These are phyloP conservation scores for Ustilago crameri DNA, from an alignment of 1,284 basidiomycete genomes.

Conservation along the genomic window DNA sequence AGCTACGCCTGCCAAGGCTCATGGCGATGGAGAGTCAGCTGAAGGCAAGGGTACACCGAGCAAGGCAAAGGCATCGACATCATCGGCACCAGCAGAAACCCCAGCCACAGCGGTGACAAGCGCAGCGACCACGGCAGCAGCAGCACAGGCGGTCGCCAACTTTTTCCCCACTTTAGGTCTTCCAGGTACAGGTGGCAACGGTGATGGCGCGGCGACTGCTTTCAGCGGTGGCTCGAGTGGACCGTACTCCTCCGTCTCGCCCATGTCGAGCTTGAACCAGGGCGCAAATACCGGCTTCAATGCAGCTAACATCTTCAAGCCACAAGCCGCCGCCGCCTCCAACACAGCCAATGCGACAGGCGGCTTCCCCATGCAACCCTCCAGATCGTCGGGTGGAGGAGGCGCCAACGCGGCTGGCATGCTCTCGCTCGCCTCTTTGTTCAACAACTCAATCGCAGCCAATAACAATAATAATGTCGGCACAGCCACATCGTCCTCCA, in stretches of 20 bases:
- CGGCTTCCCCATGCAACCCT: constrained; percentile 14
- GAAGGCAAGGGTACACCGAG: constrained; percentile 11
- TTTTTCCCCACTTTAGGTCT: constrained; percentile 32
- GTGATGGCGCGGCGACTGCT: background rate
- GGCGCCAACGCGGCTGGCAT: constrained; percentile 22
- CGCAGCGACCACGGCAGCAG: background rate
- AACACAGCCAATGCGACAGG: background rate
- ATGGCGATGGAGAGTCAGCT: constrained; percentile 4
- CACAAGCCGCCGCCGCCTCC: constrained; percentile 10
- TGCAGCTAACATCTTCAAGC: constrained; percentile 33
- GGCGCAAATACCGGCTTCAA: constrained; percentile 19
- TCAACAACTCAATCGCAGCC: constrained; percentile 9
- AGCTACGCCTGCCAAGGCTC: constrained; percentile 35
- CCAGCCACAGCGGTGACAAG: background rate
- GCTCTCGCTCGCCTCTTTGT: constrained; percentile 31
- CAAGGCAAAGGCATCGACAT: constrained; percentile 9
- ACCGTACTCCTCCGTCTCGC: constrained; percentile 36
- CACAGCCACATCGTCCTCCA: background rate
- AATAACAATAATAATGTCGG: constrained; percentile 1
- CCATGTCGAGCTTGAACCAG: constrained; percentile 33
- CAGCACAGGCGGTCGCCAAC: constrained; percentile 5
- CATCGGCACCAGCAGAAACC: constrained; percentile 1
- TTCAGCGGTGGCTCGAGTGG: constrained; percentile 25
- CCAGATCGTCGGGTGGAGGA: constrained; percentile 7
- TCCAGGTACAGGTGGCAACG: background rate